phyloP scores from a whole-genome alignment of 805 yeast genomes.

The baker's yeast (Saccharomyces cerevisiae) region DNA sequence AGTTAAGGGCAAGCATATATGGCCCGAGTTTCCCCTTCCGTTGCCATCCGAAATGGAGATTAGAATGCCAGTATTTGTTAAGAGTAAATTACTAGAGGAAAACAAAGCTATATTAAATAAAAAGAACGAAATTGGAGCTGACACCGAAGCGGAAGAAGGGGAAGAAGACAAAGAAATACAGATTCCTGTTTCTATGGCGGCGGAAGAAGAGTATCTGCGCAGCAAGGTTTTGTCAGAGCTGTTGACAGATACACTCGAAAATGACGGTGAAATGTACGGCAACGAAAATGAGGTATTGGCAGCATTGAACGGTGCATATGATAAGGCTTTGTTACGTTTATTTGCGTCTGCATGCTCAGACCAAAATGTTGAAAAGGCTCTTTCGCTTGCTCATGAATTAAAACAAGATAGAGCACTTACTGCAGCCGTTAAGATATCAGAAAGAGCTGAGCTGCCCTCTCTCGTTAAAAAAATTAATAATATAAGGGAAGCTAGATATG shows the following conservation, averaged over 20 bases:
- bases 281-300: slow-evolving; percentile 45
- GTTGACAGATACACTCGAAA: slow-evolving; percentile 47
- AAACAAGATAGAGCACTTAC: slow-evolving; percentile 69
- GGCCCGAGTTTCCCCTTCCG: slow-evolving; percentile 80
- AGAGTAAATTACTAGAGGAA: slow-evolving; percentile 24
- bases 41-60: slow-evolving; percentile 73
- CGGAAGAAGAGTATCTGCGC: slow-evolving; percentile 60
- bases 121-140: slow-evolving; percentile 24
- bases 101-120: slow-evolving; percentile 8
- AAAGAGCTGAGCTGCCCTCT: slow-evolving; percentile 49
- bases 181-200: slow-evolving; percentile 28
- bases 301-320: slow-evolving; percentile 51
- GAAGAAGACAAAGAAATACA: slow-evolving; percentile 20
- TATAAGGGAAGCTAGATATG: slow-evolving; percentile 39
- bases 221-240: slow-evolving; percentile 54
- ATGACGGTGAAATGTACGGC: slow-evolving; percentile 36
- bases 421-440: slow-evolving; percentile 81
- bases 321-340: slow-evolving; percentile 67
- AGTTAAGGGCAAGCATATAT: slow-evolving; percentile 53
- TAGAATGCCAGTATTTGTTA: slow-evolving; percentile 48
- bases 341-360: slow-evolving; percentile 69
- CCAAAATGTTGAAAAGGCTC: slow-evolving; percentile 55
- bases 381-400: slow-evolving; percentile 59
- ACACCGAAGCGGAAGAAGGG: slow-evolving; percentile 10
- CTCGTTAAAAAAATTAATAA: slow-evolving; percentile 49